These are phyloP conservation scores for Talaromyces sp. DNA, from an alignment of 2,329 filamentous ascomycete genomes.

Conservation along the genomic window DNA sequence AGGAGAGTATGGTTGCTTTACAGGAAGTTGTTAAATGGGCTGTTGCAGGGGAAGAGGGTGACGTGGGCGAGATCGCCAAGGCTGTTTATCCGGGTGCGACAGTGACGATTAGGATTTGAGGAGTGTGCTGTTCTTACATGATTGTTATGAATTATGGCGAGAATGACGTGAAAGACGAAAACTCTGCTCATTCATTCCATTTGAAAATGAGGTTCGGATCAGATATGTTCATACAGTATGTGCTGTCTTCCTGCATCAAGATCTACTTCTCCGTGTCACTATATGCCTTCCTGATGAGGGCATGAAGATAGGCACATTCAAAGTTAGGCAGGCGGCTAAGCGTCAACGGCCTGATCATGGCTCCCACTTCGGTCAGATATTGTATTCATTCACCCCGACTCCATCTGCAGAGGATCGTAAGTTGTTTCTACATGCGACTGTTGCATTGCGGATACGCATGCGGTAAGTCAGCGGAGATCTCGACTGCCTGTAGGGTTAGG, in stretches of 20 bases:
- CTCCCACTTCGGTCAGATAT: no score
- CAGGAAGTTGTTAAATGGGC: slow-evolving; percentile 41
- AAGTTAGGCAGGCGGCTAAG: no score
- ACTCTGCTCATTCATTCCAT: not conserved
- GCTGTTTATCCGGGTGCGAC: slow-evolving; percentile 33
- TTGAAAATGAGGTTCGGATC: not conserved
- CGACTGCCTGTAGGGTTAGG: not conserved
- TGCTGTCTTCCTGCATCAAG: not conserved
- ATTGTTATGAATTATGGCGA: not conserved
- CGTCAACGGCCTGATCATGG: no score
- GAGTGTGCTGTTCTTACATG: not conserved
- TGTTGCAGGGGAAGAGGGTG: slow-evolving; percentile 34
- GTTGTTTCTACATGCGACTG: not conserved
- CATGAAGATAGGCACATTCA: not conserved
- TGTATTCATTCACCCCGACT: no score
- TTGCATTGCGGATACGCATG: not conserved
- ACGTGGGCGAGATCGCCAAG: slow-evolving; percentile 30
- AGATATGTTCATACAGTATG: not conserved
- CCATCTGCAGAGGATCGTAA: no score
- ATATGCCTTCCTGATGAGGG: no score
- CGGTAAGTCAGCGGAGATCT: not conserved
- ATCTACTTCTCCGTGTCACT: not conserved
- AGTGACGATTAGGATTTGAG: slow-evolving; percentile 32
- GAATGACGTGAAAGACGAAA: not conserved
- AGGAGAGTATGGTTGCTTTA: slow-evolving; percentile 41